These are phyloP conservation scores for Ramichloridium luteum DNA, from an alignment of 2,329 filamentous ascomycete species.

Conservation along the genomic window DNA sequence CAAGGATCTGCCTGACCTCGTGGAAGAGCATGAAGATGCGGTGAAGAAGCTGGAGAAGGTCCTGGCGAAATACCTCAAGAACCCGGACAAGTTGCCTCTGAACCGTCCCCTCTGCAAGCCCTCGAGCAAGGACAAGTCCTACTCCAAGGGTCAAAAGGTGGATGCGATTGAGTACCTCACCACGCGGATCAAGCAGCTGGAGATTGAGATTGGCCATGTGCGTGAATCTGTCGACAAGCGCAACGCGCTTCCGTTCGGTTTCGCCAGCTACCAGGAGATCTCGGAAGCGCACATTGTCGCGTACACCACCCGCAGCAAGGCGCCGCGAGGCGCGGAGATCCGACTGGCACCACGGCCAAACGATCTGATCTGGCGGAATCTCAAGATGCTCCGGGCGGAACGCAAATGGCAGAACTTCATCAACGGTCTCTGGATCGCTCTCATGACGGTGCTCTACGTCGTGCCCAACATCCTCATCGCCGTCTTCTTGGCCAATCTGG, in stretches of 20 bases:
- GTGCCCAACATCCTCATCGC: constrained; percentile 89
- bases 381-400: constrained; percentile 56
- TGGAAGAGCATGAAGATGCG: constrained; percentile 67
- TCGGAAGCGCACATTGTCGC: constrained; percentile 79
- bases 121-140: constrained; percentile 61
- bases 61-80: constrained; percentile 79
- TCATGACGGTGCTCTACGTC: constrained; percentile 77
- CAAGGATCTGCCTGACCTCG: constrained; percentile 73
- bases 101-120: constrained; percentile 67
- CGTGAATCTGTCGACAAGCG: constrained; percentile 72
- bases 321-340: constrained; percentile 65
- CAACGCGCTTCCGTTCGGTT: constrained; percentile 81
- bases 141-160: constrained; percentile 59
- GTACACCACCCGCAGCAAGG: constrained; percentile 67
- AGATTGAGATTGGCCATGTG: constrained; percentile 72
- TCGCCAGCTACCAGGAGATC: constrained; percentile 85
- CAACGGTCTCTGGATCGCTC: constrained; percentile 71
- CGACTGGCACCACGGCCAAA: constrained; percentile 71
- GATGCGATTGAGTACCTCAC: constrained; percentile 93
- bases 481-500: constrained; percentile 79
- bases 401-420: constrained; percentile 62
- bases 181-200: constrained; percentile 68
- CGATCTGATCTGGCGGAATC: constrained; percentile 93
- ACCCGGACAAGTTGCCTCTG: constrained; percentile 66
- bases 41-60: constrained; percentile 75